phyloP scores from a whole-genome alignment of 805 yeast genomes.

The Candida broadrunensis region DNA sequence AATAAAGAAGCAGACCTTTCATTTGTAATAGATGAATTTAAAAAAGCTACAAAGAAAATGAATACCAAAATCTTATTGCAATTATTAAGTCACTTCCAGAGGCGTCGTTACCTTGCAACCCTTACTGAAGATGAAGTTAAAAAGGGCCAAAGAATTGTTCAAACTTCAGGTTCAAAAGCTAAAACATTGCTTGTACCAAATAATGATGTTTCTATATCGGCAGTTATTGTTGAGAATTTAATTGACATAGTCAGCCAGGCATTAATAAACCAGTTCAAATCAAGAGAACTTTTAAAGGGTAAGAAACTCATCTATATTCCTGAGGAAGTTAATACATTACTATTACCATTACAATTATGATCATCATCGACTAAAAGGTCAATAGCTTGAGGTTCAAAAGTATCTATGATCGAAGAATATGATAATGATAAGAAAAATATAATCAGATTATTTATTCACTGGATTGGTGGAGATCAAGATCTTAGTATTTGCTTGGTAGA shows the following conservation, averaged over 20 bases:
- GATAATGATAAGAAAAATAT: conserved; percentile 4
- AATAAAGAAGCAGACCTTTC: neutral
- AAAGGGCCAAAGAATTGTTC: conserved; percentile 2
- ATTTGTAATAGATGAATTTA: conserved; percentile 1
- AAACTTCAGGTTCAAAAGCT: conserved; percentile 1
- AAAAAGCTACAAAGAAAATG: neutral
- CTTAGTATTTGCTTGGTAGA: conserved; percentile 2
- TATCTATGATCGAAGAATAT: conserved; percentile 1
- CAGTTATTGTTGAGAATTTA: neutral
- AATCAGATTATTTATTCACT: conserved; percentile 7
- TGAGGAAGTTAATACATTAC: neutral
- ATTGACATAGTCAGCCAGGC: neutral
- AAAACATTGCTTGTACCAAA: neutral
- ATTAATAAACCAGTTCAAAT: conserved; percentile 1
- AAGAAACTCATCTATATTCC: conserved; percentile 2
- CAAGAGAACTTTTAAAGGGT: neutral
- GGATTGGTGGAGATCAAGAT: conserved; percentile 9
- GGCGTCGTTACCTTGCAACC: neutral
- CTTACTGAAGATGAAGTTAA: neutral
- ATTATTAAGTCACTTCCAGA: conserved; percentile 7
- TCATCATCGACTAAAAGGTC: conserved; percentile 6
- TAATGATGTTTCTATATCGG: neutral
- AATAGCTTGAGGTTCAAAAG: conserved; percentile 7
- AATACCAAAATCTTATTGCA: conserved; percentile 8
- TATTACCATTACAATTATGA: conserved; percentile 7